These are phyloP conservation scores for Sporothrix inflata DNA, from an alignment of 2,329 filamentous ascomycete genomes.

Conservation along the genomic window DNA sequence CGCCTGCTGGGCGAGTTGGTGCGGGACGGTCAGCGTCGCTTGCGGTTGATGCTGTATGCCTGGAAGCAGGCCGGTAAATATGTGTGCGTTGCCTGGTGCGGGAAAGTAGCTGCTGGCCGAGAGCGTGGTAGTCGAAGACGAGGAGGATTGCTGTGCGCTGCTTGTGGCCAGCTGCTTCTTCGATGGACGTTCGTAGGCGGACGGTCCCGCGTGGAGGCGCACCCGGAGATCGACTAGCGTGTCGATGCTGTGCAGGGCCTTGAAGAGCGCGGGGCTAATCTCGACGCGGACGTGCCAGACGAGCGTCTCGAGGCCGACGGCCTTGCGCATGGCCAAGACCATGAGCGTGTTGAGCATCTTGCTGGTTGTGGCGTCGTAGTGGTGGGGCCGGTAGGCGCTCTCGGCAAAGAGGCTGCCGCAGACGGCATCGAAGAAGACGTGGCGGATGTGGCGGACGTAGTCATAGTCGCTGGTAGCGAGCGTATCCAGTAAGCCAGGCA, in stretches of 20 bases:
- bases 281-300: slow-evolving; percentile 68
- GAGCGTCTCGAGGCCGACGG: slow-evolving; percentile 59
- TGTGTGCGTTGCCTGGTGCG: neutral
- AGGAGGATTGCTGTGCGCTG: neutral
- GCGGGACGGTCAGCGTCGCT: too few relatives aligned
- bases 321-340: slow-evolving; percentile 58
- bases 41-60: too few relatives aligned
- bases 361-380: slow-evolving; percentile 59
- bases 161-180: neutral
- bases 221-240: slow-evolving; percentile 59
- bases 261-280: slow-evolving; percentile 61
- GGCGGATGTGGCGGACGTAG: neutral
- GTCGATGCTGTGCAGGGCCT: slow-evolving; percentile 57
- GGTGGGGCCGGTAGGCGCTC: slow-evolving; percentile 48
- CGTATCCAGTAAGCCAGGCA: neutral
- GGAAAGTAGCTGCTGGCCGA: neutral
- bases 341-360: slow-evolving; percentile 67
- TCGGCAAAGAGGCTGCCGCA: neutral
- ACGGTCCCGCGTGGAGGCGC: slow-evolving; percentile 61
- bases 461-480: neutral
- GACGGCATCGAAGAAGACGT: neutral
- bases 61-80: neutral
- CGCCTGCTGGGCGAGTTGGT: too few relatives aligned
- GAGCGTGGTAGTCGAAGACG: neutral
- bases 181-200: slow-evolving; percentile 50